Base-by-base conservation (phyloP, 805 yeast genomes). In the Maudiozyma bulderi region DNA sequence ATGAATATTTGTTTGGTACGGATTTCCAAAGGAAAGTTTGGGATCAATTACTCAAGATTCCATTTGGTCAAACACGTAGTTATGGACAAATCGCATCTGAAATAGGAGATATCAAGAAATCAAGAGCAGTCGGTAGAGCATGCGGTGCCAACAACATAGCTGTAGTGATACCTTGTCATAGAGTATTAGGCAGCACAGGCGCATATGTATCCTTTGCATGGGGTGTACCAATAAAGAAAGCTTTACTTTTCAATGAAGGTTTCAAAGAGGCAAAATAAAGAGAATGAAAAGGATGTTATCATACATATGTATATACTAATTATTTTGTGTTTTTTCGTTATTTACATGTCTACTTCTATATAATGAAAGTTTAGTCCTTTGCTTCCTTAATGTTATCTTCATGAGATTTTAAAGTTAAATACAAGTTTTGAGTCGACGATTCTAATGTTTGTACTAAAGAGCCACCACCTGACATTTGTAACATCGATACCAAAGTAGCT, bases 401-500 rank as follows among this genome's bases (percentile, higher is more conserved):
- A 56, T 81, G 84, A 50, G 82, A 73, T 52, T 86, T 83, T 66
- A 90, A 68, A 8, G 95, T 85, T 66, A 88, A 71, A 61, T 86
- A 86, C 57, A 90, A 75, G 50, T 71, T 68, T 54, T 80, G 79
- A 13, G 86, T 69, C n/a, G 86, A 72, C 15, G 84, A 64, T 68
- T 84, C 83, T 61, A 91, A 75, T 14, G 96, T 86, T 69, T 78
- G 78, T 10, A 85, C 95, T 62, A 91, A 75, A 9, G 95, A 95
- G 43, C 87, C 90, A 61, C 97, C 98, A 50, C 95, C 86, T 54
- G 86, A 73, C 49, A 84, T 69, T n/a, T 90, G 82, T 61, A 91
- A 77, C 49, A 87, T 73, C 9, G 95, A 95, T 10, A 84, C 83
- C 57, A 93, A 77, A 74, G 90, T 86, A 8, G 85, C 80, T 50